Evolutionary conservation across 2,329 filamentous ascomycete species (phyloP).

Genomic region (Mycogone perniciosa): DNA sequence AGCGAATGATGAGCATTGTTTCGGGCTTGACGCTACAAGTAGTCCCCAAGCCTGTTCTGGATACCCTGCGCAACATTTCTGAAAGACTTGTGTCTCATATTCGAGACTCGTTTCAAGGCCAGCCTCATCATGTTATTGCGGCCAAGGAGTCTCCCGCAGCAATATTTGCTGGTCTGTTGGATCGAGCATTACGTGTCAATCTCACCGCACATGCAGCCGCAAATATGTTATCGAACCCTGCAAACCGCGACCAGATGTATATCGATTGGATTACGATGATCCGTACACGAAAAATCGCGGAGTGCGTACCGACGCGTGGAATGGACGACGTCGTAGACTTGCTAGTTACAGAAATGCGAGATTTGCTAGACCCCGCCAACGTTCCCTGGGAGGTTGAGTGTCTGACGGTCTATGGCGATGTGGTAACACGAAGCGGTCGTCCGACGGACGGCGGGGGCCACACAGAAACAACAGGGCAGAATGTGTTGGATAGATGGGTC

Average conservation of each 20-base stretch:
- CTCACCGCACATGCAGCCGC: constrained; percentile 89
- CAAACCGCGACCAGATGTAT: constrained; percentile 93
- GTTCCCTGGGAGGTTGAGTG: constrained; percentile 60
- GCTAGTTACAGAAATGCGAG: constrained; percentile 60
- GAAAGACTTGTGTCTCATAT: constrained; percentile 76
- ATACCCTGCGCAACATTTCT: constrained; percentile 81
- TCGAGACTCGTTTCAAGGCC: constrained; percentile 73
- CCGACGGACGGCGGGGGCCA: constrained; percentile 21
- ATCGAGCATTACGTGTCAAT: constrained; percentile 85
- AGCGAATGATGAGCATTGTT: constrained; percentile 92
- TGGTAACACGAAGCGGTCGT: constrained; percentile 42
- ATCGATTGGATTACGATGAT: constrained; percentile 74
- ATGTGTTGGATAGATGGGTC: constrained; percentile 74
- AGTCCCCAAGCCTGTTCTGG: constrained; percentile 78
- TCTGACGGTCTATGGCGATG: constrained; percentile 54
- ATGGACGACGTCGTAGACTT: constrained; percentile 62
- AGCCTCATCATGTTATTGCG: constrained; percentile 76
- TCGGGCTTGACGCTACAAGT: constrained; percentile 86
- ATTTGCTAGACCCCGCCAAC: constrained; percentile 62
- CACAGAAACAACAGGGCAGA: constrained; percentile 41
- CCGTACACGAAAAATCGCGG: constrained; percentile 55
- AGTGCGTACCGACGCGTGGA: constrained; percentile 54
- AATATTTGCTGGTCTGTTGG: constrained; percentile 78
- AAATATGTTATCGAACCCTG: constrained; percentile 82
- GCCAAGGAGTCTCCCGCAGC: constrained; percentile 86